Base-by-base conservation (phyloP, 2,329 filamentous ascomycete species). In the Cladosporium halotolerans region DNA sequence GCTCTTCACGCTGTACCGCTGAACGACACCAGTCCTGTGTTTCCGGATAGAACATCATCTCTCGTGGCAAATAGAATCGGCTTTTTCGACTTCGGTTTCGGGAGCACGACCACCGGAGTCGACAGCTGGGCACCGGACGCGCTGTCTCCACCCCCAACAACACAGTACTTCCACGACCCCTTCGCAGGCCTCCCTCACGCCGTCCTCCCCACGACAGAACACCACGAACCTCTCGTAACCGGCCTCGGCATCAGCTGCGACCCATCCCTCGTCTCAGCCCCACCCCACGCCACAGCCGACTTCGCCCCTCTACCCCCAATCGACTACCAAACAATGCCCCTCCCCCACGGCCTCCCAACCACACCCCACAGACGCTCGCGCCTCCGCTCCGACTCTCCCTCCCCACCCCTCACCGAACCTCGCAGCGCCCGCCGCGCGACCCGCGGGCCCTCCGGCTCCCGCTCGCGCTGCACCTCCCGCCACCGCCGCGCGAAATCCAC, bases 181-280 rank as follows among this genome's bases (percentile, higher is more conserved):
- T 65, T 64, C 48, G 51, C 49, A 8, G 54, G 49, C 10, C 45
- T 63, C 13, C 55, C 57, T 34, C 51, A 46, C 13, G 31, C 43
- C 16, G 42, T 62, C 9, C 28, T 60, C n/a, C 56, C 54, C 4
- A 53, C 60, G 13, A 57, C 49, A 16, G 56, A 58, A 40, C 31
- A 19, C 13, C 40, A 57, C 31, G 41, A 52, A 11, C 41, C 46
- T n/a, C 51, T 53, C 18, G 8, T 38, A 7, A 33, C 43, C 38
- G 67, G 67, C 3, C 57, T 68, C 11, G 65, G 66, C 19, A 68
- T 69, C 56, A 63, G 59, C 53, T 68, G 65, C 52, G 62, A 68
- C 49, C 63, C 66, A 14, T 58, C 63, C 10, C 48, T 60, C 9
- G 53, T 65, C n/a, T 59, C 60, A 10, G 55, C 55, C 57, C 42